Evolutionary conservation across 305 asterid species (phyloP).

Genomic region (Vinca major): DNA sequence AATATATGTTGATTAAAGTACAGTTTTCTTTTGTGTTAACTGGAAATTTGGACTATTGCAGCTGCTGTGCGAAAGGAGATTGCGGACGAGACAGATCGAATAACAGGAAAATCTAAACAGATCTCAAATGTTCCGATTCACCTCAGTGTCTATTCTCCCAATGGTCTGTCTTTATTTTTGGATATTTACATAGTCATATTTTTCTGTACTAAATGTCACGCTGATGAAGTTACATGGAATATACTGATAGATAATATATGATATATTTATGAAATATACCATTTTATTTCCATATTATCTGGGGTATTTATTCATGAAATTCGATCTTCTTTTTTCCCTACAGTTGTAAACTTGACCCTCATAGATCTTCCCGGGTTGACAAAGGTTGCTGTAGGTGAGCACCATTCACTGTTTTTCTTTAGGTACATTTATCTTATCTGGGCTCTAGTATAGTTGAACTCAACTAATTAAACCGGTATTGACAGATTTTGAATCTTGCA

Average conservation of each 20-base stretch:
- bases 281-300: neutral
- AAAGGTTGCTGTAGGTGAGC: slow-evolving; percentile 96
- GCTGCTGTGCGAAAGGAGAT: slow-evolving; percentile 90
- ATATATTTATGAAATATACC: neutral
- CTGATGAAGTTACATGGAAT: neutral
- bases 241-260: neutral
- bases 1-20: neutral
- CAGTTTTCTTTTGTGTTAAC: slow-evolving; percentile 7
- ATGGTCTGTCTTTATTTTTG: slow-evolving; percentile 45
- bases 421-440: slow-evolving; percentile 8
- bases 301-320: neutral
- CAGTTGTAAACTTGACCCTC: slow-evolving; percentile 91
- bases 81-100: slow-evolving; percentile 92
- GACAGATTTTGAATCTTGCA: slow-evolving; percentile 30
- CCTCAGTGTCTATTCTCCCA: slow-evolving; percentile 91
- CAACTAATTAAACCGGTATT: slow-evolving; percentile 19
- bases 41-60: slow-evolving; percentile 38
- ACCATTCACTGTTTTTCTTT: slow-evolving; percentile 18
- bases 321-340: slow-evolving; percentile 26
- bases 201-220: slow-evolving; percentile 1
- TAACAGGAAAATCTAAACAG: slow-evolving; percentile 76
- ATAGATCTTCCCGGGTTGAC: slow-evolving; percentile 98
- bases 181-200: slow-evolving; percentile 12
- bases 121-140: slow-evolving; percentile 91
- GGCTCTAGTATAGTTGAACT: slow-evolving; percentile 10